These are phyloP conservation scores for Auriculariales sp. DNA, from an alignment of 768 basidiomycete species.

Conservation along the genomic window DNA sequence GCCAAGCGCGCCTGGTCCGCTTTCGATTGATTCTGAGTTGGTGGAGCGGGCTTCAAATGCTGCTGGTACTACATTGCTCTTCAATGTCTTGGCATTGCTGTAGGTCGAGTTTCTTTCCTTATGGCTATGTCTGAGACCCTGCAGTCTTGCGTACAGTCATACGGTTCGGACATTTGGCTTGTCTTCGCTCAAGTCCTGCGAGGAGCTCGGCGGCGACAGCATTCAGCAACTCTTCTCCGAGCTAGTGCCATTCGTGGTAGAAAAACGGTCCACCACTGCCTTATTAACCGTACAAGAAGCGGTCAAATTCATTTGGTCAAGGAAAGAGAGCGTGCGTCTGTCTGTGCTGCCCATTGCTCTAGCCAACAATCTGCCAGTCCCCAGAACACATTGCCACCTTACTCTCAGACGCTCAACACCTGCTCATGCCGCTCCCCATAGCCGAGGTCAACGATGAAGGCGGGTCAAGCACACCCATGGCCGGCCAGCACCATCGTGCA, in stretches of 20 bases:
- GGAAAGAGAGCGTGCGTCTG: slow-evolving; percentile 35
- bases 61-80: slow-evolving; percentile 28
- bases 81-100: slow-evolving; percentile 58
- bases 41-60: slow-evolving; percentile 15
- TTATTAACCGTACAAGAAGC: slow-evolving; percentile 35
- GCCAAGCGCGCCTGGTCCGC: slow-evolving; percentile 22
- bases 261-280: slow-evolving; percentile 41
- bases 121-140: not conserved
- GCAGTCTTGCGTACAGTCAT: slow-evolving; percentile 57
- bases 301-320: slow-evolving; percentile 53
- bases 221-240: slow-evolving; percentile 32
- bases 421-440: slow-evolving; percentile 37
- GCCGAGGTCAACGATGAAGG: slow-evolving; percentile 8
- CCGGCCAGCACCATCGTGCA: slow-evolving; percentile 25
- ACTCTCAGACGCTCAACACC: slow-evolving; percentile 34
- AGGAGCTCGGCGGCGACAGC: slow-evolving; percentile 30
- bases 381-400: slow-evolving; percentile 28
- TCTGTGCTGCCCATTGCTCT: not conserved
- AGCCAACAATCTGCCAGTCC: not conserved
- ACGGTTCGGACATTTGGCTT: slow-evolving; percentile 44
- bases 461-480: slow-evolving; percentile 1
- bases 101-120: slow-evolving; percentile 21
- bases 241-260: slow-evolving; percentile 49
- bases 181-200: slow-evolving; percentile 37
- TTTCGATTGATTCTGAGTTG: slow-evolving; percentile 25